These are phyloP conservation scores for Thalassiosira mediterranea DNA, from an alignment of 352 stramenopile species.

Conservation along the genomic window DNA sequence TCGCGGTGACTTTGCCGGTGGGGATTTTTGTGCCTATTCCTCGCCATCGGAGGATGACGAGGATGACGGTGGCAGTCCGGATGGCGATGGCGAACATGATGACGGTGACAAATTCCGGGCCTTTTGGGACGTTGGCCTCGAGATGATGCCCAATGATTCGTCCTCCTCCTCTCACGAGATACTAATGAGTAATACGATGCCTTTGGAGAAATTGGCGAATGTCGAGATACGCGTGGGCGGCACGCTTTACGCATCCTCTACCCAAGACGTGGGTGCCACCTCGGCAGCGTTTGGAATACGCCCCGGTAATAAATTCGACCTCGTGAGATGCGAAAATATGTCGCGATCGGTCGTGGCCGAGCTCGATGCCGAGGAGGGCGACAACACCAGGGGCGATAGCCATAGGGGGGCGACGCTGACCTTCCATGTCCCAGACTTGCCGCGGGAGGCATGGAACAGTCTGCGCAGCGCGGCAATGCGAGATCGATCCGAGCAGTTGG, in stretches of 20 bases:
- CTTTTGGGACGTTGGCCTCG: constrained; percentile 16
- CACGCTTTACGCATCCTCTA: constrained; percentile 8
- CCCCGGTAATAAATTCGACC: constrained; percentile 8
- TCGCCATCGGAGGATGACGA: too few relatives aligned
- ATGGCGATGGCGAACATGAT: constrained; percentile 2
- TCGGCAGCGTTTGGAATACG: constrained; percentile 10
- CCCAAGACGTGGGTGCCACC: constrained; percentile 8
- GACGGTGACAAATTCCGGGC: neutral
- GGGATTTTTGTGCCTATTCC: too few relatives aligned
- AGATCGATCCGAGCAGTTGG: constrained; percentile 6
- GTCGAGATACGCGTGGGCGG: constrained; percentile 31
- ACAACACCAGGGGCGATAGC: constrained; percentile 1
- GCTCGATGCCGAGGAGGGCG: neutral
- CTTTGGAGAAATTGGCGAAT: constrained; percentile 8
- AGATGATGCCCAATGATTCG: constrained; percentile 1
- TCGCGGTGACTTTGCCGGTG: constrained; percentile 4
- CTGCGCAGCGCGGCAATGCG: constrained; percentile 4
- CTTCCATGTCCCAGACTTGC: constrained; percentile 11
- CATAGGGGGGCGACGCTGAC: constrained; percentile 3
- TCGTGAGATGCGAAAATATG: neutral
- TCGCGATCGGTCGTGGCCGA: constrained; percentile 3
- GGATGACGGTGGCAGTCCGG: too few relatives aligned
- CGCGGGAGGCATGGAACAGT: neutral
- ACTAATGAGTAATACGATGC: neutral
- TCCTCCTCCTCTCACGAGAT: too few relatives aligned